phyloP scores from a whole-genome alignment of 352 stramenopile species.

The Phytophthora sojae region DNA sequence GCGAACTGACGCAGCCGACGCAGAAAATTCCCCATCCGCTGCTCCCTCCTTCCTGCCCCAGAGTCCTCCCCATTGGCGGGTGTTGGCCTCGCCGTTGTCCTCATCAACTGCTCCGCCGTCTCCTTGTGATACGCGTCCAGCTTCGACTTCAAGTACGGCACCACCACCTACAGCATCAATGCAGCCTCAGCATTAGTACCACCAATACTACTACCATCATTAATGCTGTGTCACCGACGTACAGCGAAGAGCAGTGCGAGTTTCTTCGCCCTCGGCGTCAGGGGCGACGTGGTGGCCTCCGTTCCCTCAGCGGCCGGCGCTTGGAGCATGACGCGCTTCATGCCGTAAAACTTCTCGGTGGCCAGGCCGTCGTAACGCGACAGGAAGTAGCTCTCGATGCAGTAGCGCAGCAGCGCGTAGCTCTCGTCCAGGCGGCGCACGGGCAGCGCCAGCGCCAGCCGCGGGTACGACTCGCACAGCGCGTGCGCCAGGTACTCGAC shows the following conservation, averaged over 20 bases:
- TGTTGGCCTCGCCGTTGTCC: slow-evolving; percentile 11
- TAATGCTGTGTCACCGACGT: slow-evolving; percentile 13
- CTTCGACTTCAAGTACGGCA: slow-evolving; percentile 86
- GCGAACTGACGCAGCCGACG: slow-evolving; percentile 57
- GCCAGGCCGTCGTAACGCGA: slow-evolving; percentile 76
- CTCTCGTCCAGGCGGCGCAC: slow-evolving; percentile 82
- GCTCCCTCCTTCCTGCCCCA: slow-evolving; percentile 9
- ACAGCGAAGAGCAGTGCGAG: slow-evolving; percentile 70
- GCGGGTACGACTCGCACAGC: slow-evolving; percentile 79
- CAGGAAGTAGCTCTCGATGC: slow-evolving; percentile 80
- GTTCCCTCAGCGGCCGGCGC: slow-evolving; percentile 5
- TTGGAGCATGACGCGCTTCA: slow-evolving; percentile 77
- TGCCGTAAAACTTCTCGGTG: slow-evolving; percentile 89
- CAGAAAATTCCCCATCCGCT: slow-evolving; percentile 49
- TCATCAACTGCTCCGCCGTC: slow-evolving; percentile 45
- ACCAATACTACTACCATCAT: neutral
- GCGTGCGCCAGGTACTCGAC: slow-evolving; percentile 78
- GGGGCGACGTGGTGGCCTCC: slow-evolving; percentile 36
- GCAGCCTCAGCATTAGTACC: neutral
- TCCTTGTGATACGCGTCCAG: slow-evolving; percentile 70
- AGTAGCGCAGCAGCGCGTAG: slow-evolving; percentile 71
- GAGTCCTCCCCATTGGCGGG: neutral
- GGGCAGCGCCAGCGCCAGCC: slow-evolving; percentile 55
- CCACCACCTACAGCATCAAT: slow-evolving; percentile 48
- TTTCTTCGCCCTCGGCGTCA: slow-evolving; percentile 56